These are phyloP conservation scores for Cercospora sesami DNA, from an alignment of 2,329 filamentous ascomycete species.

Conservation along the genomic window DNA sequence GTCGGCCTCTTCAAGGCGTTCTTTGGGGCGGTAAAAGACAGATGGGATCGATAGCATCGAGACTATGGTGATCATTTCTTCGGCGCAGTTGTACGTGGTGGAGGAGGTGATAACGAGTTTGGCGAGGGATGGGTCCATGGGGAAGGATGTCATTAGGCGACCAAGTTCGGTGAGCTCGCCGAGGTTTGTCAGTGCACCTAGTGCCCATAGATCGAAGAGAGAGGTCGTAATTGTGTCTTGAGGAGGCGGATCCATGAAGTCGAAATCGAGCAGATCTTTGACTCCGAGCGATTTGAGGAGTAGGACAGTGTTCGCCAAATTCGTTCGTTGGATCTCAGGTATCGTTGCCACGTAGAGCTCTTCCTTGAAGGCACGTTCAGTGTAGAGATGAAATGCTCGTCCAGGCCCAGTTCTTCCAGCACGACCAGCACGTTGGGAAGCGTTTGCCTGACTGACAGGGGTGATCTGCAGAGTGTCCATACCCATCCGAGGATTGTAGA, in stretches of 20 bases:
- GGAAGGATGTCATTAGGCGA: conserved; percentile 92
- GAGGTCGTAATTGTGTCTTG: conserved; percentile 98
- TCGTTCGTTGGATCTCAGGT: conserved; percentile 95
- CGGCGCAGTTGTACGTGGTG: conserved; percentile 74
- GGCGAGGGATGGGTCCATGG: conserved; percentile 94
- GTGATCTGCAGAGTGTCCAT: conserved; percentile 99
- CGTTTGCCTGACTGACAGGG: conserved; percentile 94
- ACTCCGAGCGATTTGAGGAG: conserved; percentile 93
- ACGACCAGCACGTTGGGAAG: conserved; percentile 87
- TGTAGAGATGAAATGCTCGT: conserved; percentile 91
- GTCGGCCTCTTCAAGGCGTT: conserved; percentile 94
- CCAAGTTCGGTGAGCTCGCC: conserved; percentile 87
- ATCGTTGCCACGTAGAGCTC: conserved; percentile 97
- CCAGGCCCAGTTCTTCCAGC: conserved; percentile 93
- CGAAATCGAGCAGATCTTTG: conserved; percentile 90
- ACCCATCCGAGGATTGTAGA: conserved; percentile 98
- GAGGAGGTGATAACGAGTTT: conserved; percentile 92
- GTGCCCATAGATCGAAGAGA: conserved; percentile 94
- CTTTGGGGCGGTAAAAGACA: conserved; percentile 95
- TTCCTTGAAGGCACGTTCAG: conserved; percentile 90
- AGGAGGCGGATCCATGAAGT: conserved; percentile 98
- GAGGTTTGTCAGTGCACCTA: conserved; percentile 90
- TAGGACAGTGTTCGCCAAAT: conserved; percentile 90
- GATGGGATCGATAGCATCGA: conserved; percentile 96
- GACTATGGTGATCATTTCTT: conserved; percentile 98